Evolutionary conservation across 1,284 basidiomycete genomes (phyloP).

Genomic region (Thelephora terrestris): DNA sequence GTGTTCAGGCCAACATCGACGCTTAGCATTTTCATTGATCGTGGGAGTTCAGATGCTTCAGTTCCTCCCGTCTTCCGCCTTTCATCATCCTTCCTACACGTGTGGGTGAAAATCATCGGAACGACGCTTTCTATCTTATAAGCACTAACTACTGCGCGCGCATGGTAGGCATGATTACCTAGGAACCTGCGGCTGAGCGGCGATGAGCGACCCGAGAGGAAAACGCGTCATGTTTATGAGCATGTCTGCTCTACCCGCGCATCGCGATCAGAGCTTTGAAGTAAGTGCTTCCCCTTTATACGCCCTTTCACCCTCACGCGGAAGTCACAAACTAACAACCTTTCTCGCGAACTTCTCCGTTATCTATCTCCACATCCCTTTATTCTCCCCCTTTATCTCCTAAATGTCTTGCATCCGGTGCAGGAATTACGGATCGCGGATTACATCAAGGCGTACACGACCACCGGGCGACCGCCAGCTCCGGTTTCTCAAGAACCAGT

Average conservation of each 20-base stretch:
- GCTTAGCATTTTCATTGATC: no score
- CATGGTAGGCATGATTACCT: no score
- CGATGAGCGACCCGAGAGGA: constrained; percentile 2
- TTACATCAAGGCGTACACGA: constrained; percentile 33
- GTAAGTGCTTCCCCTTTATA: constrained; percentile 11
- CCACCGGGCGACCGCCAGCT: constrained; percentile 32
- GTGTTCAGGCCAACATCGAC: no score
- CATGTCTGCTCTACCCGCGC: constrained; percentile 10
- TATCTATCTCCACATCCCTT: neutral
- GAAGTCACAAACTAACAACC: constrained; percentile 5
- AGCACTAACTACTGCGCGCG: no score
- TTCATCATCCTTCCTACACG: no score
- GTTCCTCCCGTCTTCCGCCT: no score
- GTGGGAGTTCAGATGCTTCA: no score
- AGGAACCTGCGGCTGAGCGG: neutral
- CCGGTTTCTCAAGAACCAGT: constrained; percentile 32
- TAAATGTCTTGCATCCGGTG: constrained; percentile 1
- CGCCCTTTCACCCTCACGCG: neutral
- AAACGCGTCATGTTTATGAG: constrained; percentile 27
- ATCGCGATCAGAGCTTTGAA: constrained; percentile 20
- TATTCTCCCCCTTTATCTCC: neutral
- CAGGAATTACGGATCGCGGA: constrained; percentile 40
- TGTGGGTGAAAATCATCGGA: no score
- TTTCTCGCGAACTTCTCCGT: neutral
- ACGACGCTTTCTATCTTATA: no score